Percentiles rank a stretch among this genome's conserved stretches.
phyloP scores from a whole-genome alignment of 1,139 yeast genomes.

The Dujonia santamariae region DNA sequence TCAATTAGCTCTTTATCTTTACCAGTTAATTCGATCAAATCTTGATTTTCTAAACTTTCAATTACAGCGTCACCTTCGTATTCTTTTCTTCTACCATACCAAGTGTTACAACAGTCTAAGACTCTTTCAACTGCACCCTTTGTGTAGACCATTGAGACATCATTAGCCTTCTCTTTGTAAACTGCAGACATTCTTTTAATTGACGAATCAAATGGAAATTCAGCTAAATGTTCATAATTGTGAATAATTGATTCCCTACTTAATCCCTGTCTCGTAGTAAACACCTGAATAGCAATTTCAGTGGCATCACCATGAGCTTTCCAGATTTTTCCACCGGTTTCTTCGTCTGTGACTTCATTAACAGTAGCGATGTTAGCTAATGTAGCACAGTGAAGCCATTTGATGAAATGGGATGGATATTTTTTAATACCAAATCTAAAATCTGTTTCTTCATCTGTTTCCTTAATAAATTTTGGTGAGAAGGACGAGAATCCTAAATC shows the following conservation, averaged over 20 bases:
- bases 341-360: slow-evolving; percentile 20
- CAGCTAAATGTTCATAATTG: slow-evolving; percentile 22
- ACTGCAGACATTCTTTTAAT: slow-evolving; percentile 47
- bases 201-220: slow-evolving; percentile 33
- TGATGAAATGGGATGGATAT: slow-evolving; percentile 12
- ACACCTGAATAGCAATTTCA: slow-evolving; percentile 35
- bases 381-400: slow-evolving; percentile 30
- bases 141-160: slow-evolving; percentile 26
- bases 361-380: slow-evolving; percentile 35
- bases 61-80: slow-evolving; percentile 16
- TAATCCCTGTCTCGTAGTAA: slow-evolving; percentile 23
- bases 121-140: slow-evolving; percentile 57
- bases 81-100: too few species aligned
- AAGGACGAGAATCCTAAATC: slow-evolving; percentile 21
- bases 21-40: slow-evolving; percentile 19
- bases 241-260: slow-evolving; percentile 18
- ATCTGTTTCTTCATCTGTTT: slow-evolving; percentile 31
- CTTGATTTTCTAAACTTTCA: too few species aligned
- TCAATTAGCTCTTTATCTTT: slow-evolving; percentile 23
- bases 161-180: slow-evolving; percentile 21
- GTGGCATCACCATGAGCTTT: slow-evolving; percentile 39
- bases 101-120: slow-evolving; percentile 33
- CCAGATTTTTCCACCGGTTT: slow-evolving; percentile 26
- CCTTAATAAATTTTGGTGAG: slow-evolving; percentile 24
- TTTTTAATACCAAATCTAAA: slow-evolving; percentile 13